A percentile compares a stretch with the other conserved stretches of the same genome.
phyloP scores from a whole-genome alignment of 2,329 filamentous ascomycete species.

The Elsinoe ampelina region DNA sequence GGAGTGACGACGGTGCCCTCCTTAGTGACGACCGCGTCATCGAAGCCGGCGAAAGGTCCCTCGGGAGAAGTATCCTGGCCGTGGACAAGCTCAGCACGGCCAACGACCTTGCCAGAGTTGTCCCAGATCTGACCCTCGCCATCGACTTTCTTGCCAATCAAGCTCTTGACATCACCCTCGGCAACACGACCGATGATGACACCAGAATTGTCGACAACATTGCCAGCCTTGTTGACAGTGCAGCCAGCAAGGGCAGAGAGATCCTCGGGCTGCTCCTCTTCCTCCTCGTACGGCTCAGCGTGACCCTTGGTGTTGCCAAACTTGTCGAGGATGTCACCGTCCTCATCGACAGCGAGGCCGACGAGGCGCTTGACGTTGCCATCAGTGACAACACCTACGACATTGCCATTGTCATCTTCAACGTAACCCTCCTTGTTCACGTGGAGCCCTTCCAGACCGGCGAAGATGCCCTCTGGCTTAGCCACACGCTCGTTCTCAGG shows the following conservation, averaged over 20 bases:
- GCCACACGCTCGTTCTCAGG: constrained; percentile 48
- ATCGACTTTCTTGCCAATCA: constrained; percentile 54
- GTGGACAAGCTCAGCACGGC: constrained; percentile 47
- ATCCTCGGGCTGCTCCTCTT: constrained; percentile 41
- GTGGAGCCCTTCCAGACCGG: constrained; percentile 54
- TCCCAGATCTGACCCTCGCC: constrained; percentile 56
- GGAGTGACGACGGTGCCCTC: constrained; percentile 46
- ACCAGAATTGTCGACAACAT: constrained; percentile 52
- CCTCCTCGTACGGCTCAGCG: constrained; percentile 47
- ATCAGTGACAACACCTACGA: constrained; percentile 61
- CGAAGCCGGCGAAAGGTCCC: constrained; percentile 52
- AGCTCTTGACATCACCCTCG: constrained; percentile 47
- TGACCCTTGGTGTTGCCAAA: constrained; percentile 56
- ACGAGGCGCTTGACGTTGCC: constrained; percentile 65
- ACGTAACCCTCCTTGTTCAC: constrained; percentile 62
- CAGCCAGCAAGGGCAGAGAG: constrained; percentile 53
- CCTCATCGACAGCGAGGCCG: constrained; percentile 67
- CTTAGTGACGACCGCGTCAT: constrained; percentile 47
- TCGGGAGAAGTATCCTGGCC: constrained; percentile 43
- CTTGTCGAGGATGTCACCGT: constrained; percentile 72
- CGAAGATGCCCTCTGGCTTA: constrained; percentile 57
- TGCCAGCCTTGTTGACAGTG: constrained; percentile 55
- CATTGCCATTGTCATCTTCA: constrained; percentile 68
- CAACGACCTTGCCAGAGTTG: constrained; percentile 52
- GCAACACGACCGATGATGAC: constrained; percentile 48